Conservation (phyloP, 176 grass and related monocot species). For the Juncus inflexus region DNA sequence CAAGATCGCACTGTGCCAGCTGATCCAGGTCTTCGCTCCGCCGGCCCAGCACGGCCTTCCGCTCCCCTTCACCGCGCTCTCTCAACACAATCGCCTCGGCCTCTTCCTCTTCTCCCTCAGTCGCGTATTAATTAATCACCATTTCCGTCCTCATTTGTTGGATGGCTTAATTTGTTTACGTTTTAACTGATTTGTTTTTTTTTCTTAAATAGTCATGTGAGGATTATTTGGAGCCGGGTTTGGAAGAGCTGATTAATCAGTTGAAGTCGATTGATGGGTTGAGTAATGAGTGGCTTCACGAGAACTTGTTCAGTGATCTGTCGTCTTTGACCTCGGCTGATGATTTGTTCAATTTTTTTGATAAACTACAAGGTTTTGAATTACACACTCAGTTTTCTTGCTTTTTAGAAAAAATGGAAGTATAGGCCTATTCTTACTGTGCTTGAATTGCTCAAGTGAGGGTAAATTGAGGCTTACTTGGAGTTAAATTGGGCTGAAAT, state of each 20-base stretch:
- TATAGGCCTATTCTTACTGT: background rate
- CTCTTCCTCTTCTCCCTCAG: constrained; percentile 83
- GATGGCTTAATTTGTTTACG: background rate
- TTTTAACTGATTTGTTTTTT: background rate
- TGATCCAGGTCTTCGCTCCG: constrained; percentile 77
- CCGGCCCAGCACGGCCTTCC: constrained; percentile 39
- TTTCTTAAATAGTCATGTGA: constrained; percentile 61
- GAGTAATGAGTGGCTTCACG: constrained; percentile 49
- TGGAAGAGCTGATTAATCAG: constrained; percentile 68
- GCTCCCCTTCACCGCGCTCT: constrained; percentile 59
- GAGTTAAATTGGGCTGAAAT: background rate
- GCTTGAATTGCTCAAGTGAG: background rate
- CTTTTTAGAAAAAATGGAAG: background rate
- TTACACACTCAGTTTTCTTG: background rate
- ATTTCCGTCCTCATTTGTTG: background rate
- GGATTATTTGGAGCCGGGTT: constrained; percentile 63
- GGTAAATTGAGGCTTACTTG: background rate
- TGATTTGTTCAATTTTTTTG: constrained; percentile 85
- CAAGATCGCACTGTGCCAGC: constrained; percentile 74
- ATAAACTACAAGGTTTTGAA: constrained; percentile 61
- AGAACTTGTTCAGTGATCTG: constrained; percentile 50
- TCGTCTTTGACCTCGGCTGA: constrained; percentile 55
- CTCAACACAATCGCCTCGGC: constrained; percentile 71
- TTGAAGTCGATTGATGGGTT: constrained; percentile 49
- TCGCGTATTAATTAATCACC: constrained; percentile 37